Evolutionary conservation across 129 eudicot species (phyloP).

Genomic region (Deinandra increscens): DNA sequence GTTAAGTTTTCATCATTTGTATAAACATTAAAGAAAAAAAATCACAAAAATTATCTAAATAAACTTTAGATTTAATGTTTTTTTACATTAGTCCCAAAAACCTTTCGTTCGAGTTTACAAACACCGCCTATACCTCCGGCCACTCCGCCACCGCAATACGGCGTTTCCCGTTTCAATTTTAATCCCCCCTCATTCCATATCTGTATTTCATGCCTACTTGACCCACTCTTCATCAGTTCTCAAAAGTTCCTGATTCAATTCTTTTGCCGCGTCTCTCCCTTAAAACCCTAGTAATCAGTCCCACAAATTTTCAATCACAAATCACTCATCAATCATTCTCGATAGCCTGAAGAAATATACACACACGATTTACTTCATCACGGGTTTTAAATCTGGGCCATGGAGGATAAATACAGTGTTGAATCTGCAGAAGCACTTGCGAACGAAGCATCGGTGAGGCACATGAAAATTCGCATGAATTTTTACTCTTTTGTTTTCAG

Average conservation of each 20-base stretch:
- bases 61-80: too few relatives aligned
- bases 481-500: not conserved
- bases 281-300: constrained; percentile 23
- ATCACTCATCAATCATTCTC: not conserved
- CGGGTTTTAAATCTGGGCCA: not conserved
- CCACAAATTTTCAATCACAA: not conserved
- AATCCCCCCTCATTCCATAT: not conserved
- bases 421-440: constrained; percentile 92
- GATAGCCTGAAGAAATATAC: not conserved
- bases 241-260: not conserved
- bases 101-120: not conserved
- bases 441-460: constrained; percentile 71
- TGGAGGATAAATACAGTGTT: constrained; percentile 67
- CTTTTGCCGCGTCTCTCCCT: not conserved
- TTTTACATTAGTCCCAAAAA: too few relatives aligned
- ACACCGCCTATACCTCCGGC: not conserved
- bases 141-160: constrained; percentile 18
- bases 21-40: too few relatives aligned
- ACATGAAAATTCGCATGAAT: not conserved
- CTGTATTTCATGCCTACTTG: not conserved
- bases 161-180: not conserved
- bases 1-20: too few relatives aligned
- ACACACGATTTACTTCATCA: not conserved
- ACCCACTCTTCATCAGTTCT: constrained; percentile 2
- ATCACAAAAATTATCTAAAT: too few relatives aligned